Evolutionary conservation across 164 flowering plant species (phyloP).

Genomic region (Amborella trichopoda): DNA sequence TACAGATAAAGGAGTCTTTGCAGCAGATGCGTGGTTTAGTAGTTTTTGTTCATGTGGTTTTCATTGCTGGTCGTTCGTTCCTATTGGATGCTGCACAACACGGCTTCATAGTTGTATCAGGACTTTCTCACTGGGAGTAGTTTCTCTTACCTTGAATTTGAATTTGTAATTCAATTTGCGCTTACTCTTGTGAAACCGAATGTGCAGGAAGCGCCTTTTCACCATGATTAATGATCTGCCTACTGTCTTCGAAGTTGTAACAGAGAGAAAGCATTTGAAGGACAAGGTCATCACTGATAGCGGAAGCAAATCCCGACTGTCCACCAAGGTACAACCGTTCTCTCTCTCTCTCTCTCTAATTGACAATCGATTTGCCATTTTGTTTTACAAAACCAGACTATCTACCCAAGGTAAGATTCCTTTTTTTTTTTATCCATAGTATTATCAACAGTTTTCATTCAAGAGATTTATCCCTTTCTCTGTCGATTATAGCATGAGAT

Average conservation of each 20-base stretch:
- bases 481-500: neutral
- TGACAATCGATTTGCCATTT: neutral
- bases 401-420: neutral
- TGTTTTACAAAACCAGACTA: neutral
- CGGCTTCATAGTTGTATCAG: too few species aligned
- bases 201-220: conserved; percentile 68
- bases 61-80: too few species aligned
- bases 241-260: conserved; percentile 79
- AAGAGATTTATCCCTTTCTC: neutral
- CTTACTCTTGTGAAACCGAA: too few species aligned
- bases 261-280: conserved; percentile 60
- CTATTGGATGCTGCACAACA: too few species aligned
- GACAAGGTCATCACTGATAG: conserved; percentile 65
- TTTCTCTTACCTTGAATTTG: too few species aligned
- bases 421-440: neutral
- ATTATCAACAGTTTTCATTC: neutral
- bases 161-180: too few species aligned
- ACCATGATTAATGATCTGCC: conserved; percentile 80
- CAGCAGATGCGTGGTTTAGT: too few species aligned
- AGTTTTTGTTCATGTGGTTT: too few species aligned
- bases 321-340: conserved; percentile 43
- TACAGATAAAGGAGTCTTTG: too few species aligned
- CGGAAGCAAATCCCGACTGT: conserved; percentile 61
- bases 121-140: too few species aligned
- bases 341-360: neutral